phyloP scores from a whole-genome alignment of 164 flowering plant species.

The Buxus sempervirens region DNA sequence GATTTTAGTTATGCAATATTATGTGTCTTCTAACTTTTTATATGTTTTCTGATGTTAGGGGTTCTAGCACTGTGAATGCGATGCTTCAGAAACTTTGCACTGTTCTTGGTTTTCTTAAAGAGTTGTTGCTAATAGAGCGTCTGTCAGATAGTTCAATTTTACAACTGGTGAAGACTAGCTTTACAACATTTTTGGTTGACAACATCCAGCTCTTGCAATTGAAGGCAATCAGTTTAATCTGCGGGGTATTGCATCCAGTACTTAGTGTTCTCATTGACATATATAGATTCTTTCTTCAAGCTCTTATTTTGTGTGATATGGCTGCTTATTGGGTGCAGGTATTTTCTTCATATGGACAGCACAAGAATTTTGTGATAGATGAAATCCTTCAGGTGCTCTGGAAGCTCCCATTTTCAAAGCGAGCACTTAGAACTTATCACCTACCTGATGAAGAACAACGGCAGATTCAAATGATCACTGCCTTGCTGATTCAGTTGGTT shows the following conservation, averaged over 20 bases:
- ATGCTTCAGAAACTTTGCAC: constrained; percentile 87
- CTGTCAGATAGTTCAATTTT: constrained; percentile 89
- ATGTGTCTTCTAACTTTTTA: constrained; percentile 19
- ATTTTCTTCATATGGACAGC: constrained; percentile 73
- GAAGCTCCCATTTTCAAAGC: constrained; percentile 81
- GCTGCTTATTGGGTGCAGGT: constrained; percentile 48
- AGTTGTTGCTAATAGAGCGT: constrained; percentile 71
- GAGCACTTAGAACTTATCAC: constrained; percentile 74
- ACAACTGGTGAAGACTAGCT: constrained; percentile 78
- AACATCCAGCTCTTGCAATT: constrained; percentile 91
- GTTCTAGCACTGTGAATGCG: constrained; percentile 57
- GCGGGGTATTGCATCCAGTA: constrained; percentile 53
- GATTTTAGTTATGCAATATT: constrained; percentile 4
- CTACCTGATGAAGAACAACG: constrained; percentile 92
- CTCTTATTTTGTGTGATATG: constrained; percentile 4
- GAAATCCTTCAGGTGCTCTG: constrained; percentile 77
- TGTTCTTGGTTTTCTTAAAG: constrained; percentile 73
- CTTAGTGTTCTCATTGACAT: neutral
- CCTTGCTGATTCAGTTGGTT: constrained; percentile 85
- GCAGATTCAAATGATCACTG: constrained; percentile 94
- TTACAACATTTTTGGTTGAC: constrained; percentile 80
- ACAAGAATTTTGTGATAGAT: constrained; percentile 71
- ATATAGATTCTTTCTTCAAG: constrained; percentile 1
- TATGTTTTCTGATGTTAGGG: constrained; percentile 39
- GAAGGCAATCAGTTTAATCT: constrained; percentile 73